Evolutionary conservation across 192 early-diverging fungal species (phyloP), one percentile per base, ranked within the genome.

Genomic region (Podila horticola): DNA sequence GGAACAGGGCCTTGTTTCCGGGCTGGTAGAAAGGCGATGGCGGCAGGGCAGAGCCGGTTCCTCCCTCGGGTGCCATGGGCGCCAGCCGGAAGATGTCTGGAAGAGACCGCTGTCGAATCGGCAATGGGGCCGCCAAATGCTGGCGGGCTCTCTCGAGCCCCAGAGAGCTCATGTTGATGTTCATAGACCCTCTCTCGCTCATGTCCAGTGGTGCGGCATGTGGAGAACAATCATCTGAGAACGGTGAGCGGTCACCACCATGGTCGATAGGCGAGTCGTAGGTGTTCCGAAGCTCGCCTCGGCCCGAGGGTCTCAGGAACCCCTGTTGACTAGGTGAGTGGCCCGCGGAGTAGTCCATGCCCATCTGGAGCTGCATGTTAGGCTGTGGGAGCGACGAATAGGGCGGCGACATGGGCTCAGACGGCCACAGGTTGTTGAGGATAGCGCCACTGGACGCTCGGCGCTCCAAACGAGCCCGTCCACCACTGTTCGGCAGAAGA

Each of bases 51-150:
- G 62, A n/a, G 0, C 31, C 62, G 24, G 55, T 41, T 59, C 77
- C 79, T 33, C 52, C 63, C 49, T 69, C 70, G 5, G 50, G 74
- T 28, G 51, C 63, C 12, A 72, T 12, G 2, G 59, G 70, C 24
- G 45, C 61, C 45, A 74, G 65, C 26, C 72, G 67, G 65, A 82
- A 85, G 24, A 85, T 85, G 55, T 85, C 79, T 17, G 84, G 84
- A 2, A 85, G 62, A 4, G 84, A 85, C n/a, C 84, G 69, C 29
- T 82, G 84, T 19, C 74, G 69, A 38, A 85, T 85, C 4, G 81
- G 79, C 24, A 85, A 61, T 4, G 84, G 84, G 3, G 84, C 79
- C 19, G 79, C 67, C 66, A 85, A 66, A 69, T 82, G 84, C 64
- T 82, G 71, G 33, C 79, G 69, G 20, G 48, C 58, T 45, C 41